phyloP scores from a whole-genome alignment of 768 basidiomycete genomes.

The Agrocybe chaxingu region DNA sequence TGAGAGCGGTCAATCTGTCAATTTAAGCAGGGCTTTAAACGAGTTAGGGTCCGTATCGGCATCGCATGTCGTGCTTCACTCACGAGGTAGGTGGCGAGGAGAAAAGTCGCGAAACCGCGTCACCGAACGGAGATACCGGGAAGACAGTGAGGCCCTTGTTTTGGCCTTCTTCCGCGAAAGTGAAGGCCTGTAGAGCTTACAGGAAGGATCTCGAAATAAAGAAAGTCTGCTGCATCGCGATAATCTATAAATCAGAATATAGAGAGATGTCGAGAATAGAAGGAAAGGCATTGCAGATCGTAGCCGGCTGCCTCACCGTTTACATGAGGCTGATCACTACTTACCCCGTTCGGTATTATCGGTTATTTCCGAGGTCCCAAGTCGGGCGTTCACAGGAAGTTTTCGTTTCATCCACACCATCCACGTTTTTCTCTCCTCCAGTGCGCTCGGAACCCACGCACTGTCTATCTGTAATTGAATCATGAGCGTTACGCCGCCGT shows the following conservation, averaged over 20 bases:
- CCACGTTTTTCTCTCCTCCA: slow-evolving; percentile 8
- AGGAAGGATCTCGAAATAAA: slow-evolving; percentile 20
- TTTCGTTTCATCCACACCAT: slow-evolving; percentile 3
- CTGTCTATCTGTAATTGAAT: slow-evolving; percentile 11
- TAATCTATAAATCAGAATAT: slow-evolving; percentile 25
- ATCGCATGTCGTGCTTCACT: slow-evolving; percentile 34
- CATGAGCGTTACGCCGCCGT: slow-evolving; percentile 38
- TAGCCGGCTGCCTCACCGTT: slow-evolving; percentile 24
- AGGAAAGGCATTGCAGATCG: slow-evolving; percentile 19
- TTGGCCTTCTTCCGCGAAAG: slow-evolving; percentile 19
- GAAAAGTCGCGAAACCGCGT: slow-evolving; percentile 23
- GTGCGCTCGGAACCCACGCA: not conserved
- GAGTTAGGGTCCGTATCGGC: slow-evolving; percentile 21
- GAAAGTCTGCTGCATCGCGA: slow-evolving; percentile 22
- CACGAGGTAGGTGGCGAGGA: slow-evolving; percentile 34
- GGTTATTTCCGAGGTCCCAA: slow-evolving; percentile 13
- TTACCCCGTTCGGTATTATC: not conserved
- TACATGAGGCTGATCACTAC: slow-evolving; percentile 9
- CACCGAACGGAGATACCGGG: slow-evolving; percentile 30
- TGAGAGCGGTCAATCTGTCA: slow-evolving; percentile 15
- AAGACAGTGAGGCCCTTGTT: slow-evolving; percentile 8
- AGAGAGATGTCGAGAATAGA: slow-evolving; percentile 23
- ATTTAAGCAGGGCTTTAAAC: slow-evolving; percentile 24
- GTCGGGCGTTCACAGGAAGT: not conserved
- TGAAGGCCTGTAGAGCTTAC: slow-evolving; percentile 9